Base-by-base conservation (phyloP, 2,329 filamentous ascomycete genomes). In the Exophiala calicioides region DNA sequence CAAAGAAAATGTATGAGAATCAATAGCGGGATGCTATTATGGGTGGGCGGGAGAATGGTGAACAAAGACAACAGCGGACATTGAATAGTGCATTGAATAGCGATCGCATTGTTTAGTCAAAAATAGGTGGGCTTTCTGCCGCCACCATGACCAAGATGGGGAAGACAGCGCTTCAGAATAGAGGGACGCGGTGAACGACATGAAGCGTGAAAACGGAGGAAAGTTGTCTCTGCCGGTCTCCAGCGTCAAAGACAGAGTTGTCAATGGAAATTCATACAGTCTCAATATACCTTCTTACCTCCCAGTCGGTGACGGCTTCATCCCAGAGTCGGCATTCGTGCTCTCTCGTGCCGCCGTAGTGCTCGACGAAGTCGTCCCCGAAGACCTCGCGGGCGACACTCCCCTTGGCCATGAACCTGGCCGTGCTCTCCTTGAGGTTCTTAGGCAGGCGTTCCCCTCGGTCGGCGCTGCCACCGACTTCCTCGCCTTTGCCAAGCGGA, bases 231-330 rank as follows among this genome's bases (percentile, higher is more conserved):
- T 29, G 8, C 26, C 21, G 23, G 21, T n/a, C n/a, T n/a, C n/a
- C n/a, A n/a, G n/a, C n/a, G n/a, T n/a, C n/a, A n/a, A n/a, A n/a
- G n/a, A n/a, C n/a, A n/a, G n/a, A 39, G 29, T 44, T 27, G 23
- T 42, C 34, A 36, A 31, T 24, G 43, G 35, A 47, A 44, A 50
- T 50, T 56, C 30, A 58, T 39, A 58, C 54, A 9, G 54, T 58
- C 43, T 59, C 57, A 42, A 59, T 59, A 36, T 59, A 59, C 41
- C 57, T 45, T 41, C 48, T 55, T 44, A 82, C 86, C 67, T 76
- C 91, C 90, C 91, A 97, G 68, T 97, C 93, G 15, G 93, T 97
- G 4, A 97, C 91, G 2, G 90, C 90, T 67, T 97, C 91, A 60
- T 97, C 90, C 86, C 88, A 98, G 15, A 95, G 70, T 52, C 87